These are phyloP conservation scores for Erodium moschatum DNA, from an alignment of 441 rosid species.

Conservation along the genomic window DNA sequence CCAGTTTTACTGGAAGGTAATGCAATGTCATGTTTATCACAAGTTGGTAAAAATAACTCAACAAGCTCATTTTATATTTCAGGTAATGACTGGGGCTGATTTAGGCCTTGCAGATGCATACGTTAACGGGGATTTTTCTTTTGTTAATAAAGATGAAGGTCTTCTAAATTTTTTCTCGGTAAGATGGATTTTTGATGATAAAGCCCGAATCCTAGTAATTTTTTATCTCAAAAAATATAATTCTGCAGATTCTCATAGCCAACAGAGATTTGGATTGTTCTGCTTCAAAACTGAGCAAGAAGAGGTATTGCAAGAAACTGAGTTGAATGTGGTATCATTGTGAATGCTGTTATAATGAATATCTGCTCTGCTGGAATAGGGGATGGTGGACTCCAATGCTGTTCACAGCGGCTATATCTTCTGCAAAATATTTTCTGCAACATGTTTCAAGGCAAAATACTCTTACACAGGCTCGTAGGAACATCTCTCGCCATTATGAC, in stretches of 20 bases:
- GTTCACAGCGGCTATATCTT: constrained; percentile 56
- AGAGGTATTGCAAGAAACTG: constrained; percentile 35
- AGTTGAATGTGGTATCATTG: neutral
- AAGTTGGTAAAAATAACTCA: neutral
- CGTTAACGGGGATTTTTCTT: constrained; percentile 70
- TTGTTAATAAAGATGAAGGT: constrained; percentile 58
- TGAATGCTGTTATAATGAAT: neutral
- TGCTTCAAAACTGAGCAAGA: constrained; percentile 34
- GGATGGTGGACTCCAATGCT: constrained; percentile 96
- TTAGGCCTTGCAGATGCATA: constrained; percentile 83
- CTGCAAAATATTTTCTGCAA: constrained; percentile 58
- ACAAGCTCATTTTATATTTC: constrained; percentile 3
- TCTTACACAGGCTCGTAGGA: constrained; percentile 85
- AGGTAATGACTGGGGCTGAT: constrained; percentile 84
- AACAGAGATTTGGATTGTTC: constrained; percentile 47
- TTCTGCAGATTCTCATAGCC: constrained; percentile 61
- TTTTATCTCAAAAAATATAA: too few relatives aligned
- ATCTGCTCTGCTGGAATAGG: constrained; percentile 26
- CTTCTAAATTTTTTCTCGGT: constrained; percentile 66
- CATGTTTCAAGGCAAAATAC: constrained; percentile 63
- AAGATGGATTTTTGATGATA: constrained; percentile 5
- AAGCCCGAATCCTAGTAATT: too few relatives aligned
- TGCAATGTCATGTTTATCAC: neutral
- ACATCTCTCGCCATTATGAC: constrained; percentile 83
- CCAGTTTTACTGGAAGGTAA: constrained; percentile 87